Conservation (phyloP, 352 stramenopile species). For the Phytophthora ramorum region DNA sequence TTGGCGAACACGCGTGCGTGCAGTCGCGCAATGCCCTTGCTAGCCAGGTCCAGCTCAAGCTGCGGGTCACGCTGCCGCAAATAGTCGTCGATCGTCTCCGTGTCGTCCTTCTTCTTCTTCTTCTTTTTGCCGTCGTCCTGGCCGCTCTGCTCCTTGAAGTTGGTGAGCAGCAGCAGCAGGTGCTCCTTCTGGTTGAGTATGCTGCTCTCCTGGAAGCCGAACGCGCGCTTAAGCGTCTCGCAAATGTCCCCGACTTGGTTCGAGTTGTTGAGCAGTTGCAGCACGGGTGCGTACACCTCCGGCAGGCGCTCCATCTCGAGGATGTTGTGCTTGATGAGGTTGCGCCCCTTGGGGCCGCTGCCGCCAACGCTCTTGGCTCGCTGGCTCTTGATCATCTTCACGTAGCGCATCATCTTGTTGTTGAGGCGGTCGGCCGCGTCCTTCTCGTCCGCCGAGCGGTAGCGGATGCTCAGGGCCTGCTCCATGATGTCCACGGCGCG, state of each 20-base stretch:
- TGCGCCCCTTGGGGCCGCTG: conserved; percentile 30
- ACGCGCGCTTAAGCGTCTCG: conserved; percentile 94
- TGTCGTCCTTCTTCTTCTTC: conserved; percentile 44
- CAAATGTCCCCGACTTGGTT: conserved; percentile 73
- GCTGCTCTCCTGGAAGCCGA: conserved; percentile 95
- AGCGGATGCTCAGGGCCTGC: conserved; percentile 80
- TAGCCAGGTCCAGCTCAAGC: conserved; percentile 72
- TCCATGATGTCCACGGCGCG: conserved; percentile 80
- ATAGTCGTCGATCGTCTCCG: conserved; percentile 44
- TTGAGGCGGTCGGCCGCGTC: conserved; percentile 70
- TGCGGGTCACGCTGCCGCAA: conserved; percentile 66
- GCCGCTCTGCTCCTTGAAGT: conserved; percentile 77
- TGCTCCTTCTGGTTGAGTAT: conserved; percentile 82
- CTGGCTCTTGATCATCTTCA: conserved; percentile 89
- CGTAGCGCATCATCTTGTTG: conserved; percentile 88
- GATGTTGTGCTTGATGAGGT: conserved; percentile 72
- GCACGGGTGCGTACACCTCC: conserved; percentile 67
- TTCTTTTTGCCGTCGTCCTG: conserved; percentile 51
- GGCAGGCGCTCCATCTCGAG: conserved; percentile 70
- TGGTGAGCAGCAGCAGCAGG: conserved; percentile 74
- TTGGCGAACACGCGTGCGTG: conserved; percentile 79
- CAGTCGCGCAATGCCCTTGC: conserved; percentile 69
- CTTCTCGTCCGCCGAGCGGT: conserved; percentile 68
- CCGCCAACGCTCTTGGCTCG: conserved; percentile 53
- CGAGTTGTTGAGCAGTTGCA: conserved; percentile 67